Evolutionary conservation across 495 filamentous ascomycete species (phyloP), one percentile per base, ranked within the genome.

Genomic region (Melanomma pulvis-pyrius): DNA sequence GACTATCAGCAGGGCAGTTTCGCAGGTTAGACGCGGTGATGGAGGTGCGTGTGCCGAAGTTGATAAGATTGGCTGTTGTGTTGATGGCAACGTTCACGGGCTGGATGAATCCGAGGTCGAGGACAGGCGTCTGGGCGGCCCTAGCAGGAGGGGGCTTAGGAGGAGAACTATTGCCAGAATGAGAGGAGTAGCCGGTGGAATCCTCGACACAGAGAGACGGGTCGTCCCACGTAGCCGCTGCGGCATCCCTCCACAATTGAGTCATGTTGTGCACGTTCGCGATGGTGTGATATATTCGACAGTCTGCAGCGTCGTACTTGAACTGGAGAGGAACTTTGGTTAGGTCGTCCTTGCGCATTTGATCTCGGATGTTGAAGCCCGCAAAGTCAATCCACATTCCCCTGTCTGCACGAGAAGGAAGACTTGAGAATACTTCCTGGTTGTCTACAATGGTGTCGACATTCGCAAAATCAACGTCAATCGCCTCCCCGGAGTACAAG

Each of bases 281-380:
- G 1, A 73, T 61, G 1, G 83, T 84, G 65, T 82, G 85, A 64
- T 82, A 85, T 63, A 85, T 77, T 9, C 82, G 73, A 73, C 83
- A 86, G 61, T 82, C 77, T 13, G 83, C 82, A 6, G 82, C 72
- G 57, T 83, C 77, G 69, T 83, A 81, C 9, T 76, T 49, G 72
- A 85, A 85, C 65, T 86, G 84, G 12, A 85, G 68, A 5, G 83
- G 82, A n/a, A n/a, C n/a, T n/a, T n/a, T n/a, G 0, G 73, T 77
- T 56, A 21, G 1, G 29, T 69, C 67, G 57, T 59, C 29, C n/a
- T 47, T 9, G 26, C 67, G 62, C 6, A 66, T n/a, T 29, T 66
- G 62, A 32, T 66, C 57, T 1, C 28, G 49, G 28, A 70, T 56
- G 36, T 41, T 61, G 39, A 70, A 41, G 17, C 49, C 49, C 12